Evolutionary conservation across 2,329 filamentous ascomycete species (phyloP), one percentile per base, ranked within the genome.

Genomic region (Monosporascus sp.): DNA sequence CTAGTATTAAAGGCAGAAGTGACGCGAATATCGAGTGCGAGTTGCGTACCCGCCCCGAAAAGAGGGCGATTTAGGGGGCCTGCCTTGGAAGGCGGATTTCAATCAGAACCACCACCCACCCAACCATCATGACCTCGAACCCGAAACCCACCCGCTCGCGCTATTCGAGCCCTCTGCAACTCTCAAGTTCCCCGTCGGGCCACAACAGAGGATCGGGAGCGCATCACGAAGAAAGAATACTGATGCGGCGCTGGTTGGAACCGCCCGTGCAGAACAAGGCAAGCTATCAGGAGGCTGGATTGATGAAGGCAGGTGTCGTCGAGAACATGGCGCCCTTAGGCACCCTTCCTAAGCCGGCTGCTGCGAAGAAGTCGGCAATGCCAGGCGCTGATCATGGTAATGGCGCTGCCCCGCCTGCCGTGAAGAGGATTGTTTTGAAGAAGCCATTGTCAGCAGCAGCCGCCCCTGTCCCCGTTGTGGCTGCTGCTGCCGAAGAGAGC

Each of bases 251-350:
- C 55, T 85, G 81, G 81, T 69, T 84, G 58, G 81, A 85, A 66
- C 81, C 81, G 11, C 73, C 78, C 7, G 72, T 83, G 40, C 79
- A 82, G 70, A 77, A 72, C 69, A 82, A 79, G 70, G 67, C 91
- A 11, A 93, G 88, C 67, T 96, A 87, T 67, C 84, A 89, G 74
- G 90, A 96, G 67, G 83, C 80, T 53, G 88, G 88, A 45, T 79
- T 94, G 61, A 77, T 87, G 63, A 79, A 87, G 48, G 83, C 85
- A 68, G 89, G 89, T 58, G 88, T 95, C 18, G 76, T 95, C 54
- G 86, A 89, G 70, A 86, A 86, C 63, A 96, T 96, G 91, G 86
- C 85, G 51, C 86, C 91, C 26, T 74, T 96, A 52, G 91, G 91
- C 41, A 80, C 85, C 51, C 77, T 85, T 61, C 91, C 91, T 14